Conservation (phyloP, 352 stramenopile species). For the Achlya hypogyna region DNA sequence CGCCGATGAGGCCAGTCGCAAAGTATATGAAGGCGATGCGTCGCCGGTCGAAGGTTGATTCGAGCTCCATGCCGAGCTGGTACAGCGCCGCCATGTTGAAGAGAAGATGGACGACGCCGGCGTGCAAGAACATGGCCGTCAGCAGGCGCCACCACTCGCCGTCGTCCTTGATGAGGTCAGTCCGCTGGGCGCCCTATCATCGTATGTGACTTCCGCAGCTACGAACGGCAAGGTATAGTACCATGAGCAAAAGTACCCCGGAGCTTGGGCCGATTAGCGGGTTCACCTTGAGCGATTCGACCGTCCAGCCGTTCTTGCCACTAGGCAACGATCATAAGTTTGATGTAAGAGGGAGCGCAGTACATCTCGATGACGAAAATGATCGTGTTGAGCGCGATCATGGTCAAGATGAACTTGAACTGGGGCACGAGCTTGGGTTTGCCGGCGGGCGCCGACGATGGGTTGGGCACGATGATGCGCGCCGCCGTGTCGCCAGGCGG, state of each 20-base stretch:
- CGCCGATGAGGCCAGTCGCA: slow-evolving; percentile 41
- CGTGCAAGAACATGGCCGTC: slow-evolving; percentile 59
- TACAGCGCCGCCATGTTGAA: slow-evolving; percentile 46
- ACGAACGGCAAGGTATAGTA: background rate
- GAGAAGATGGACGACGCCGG: slow-evolving; percentile 49
- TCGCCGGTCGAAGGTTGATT: slow-evolving; percentile 42
- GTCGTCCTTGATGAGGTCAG: slow-evolving; percentile 40
- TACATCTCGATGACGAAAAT: slow-evolving; percentile 20
- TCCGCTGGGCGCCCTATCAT: slow-evolving; percentile 31
- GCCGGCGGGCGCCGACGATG: background rate
- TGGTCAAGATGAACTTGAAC: slow-evolving; percentile 16
- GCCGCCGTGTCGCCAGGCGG: background rate
- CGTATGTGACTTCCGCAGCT: background rate
- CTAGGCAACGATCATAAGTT: slow-evolving; percentile 34
- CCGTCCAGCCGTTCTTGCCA: slow-evolving; percentile 54
- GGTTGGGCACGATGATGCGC: background rate
- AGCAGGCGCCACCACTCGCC: slow-evolving; percentile 52
- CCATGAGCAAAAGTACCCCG: slow-evolving; percentile 35
- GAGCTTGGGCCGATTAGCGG: slow-evolving; percentile 51
- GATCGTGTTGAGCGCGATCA: slow-evolving; percentile 15
- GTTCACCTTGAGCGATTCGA: slow-evolving; percentile 52
- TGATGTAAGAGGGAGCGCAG: slow-evolving; percentile 14
- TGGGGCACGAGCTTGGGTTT: slow-evolving; percentile 5
- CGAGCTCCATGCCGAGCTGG: slow-evolving; percentile 46
- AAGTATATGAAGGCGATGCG: slow-evolving; percentile 36